Base-by-base conservation (phyloP, 2,329 filamentous ascomycete species). In the Emericellopsis cladophorae region DNA sequence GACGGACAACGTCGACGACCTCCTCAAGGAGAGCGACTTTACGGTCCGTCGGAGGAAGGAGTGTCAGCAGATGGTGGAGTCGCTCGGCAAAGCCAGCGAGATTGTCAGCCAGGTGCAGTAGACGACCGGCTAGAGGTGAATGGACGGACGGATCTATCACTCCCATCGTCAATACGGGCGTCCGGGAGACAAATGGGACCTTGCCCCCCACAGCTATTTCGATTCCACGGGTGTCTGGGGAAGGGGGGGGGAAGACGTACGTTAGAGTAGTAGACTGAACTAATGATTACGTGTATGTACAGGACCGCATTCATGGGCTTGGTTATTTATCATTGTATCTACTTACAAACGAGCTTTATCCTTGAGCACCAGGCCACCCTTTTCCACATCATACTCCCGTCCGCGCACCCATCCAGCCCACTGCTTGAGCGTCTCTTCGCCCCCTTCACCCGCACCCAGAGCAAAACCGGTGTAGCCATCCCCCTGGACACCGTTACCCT, bases 41-140 rank as follows among this genome's bases (percentile, higher is more conserved):
- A 98, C 92, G 4, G 74, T 94, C 54, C 79, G 90, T 54, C 76
- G 92, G 62, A 77, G 92, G 61, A 98, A 98, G 72, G 92, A 98
- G 65, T 98, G 92, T 65, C 88, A 93, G 66, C 88, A 95, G 65
- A 98, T 98, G 92, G 92, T 98, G 40, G 92, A 98, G 65, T 93
- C 85, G 42, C 70, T 98, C 55, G 67, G 74, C 51, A 83, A 84
- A 62, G 92, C 92, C 43, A 92, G 81, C 62, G 92, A 98, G 70
- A 96, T 98, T 66, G 92, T 98, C 59, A 89, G 86, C 64, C 76
- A 81, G 59, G 78, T 81, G 42, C 74, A 79, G 70, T 79, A 70
- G 59, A 43, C 37, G 11, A 22, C 9, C 12, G 36, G 26, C 12
- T 29, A 29, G 26, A 29, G 12, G 5, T 21, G 18, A 7, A 12